Base-by-base conservation (phyloP, 192 early-diverging fungal species). In the Backusella parvicylindrica region DNA sequence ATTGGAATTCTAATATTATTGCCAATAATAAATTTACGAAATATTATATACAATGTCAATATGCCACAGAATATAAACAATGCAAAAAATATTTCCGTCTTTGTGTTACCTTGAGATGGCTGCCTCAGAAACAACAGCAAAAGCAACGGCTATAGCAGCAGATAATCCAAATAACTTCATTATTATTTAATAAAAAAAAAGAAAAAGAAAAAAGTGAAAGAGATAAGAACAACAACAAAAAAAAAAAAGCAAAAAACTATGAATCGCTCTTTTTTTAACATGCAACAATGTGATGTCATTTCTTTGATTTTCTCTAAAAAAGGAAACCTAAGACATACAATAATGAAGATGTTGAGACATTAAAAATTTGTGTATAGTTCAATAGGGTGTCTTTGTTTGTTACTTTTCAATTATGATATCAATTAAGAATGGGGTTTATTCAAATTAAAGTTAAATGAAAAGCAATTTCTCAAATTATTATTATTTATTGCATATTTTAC, bases 1-100 rank as follows among this genome's bases (percentile, higher is more conserved):
- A 95, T 83, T 21, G 78, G 63, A 35, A 90, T 77, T 50, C 89
- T 90, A 65, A 50, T 63, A 13, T 50, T 9, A 18, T n/a, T n/a
- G 43, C n/a, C 43, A 47, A 21, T 6, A 47, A 31, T 43, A 60
- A 49, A 38, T 26, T 50, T 60, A 60, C 53, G 23, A 60, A 28
- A 26, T 21, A 21, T 6, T n/a, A 15, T 35, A 6, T 6, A 56
- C 47, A 70, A 63, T 28, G 23, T 18, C 28, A 68, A 16, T 66
- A 36, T 66, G 16, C 7, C 16, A 35, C 6, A 66, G 9, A 1
- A 60, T 60, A 28, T 23, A 11, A 21, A 23, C 49, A 50, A 8
- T 11, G 11, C 3, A 43, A 8, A 38, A 50, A 21, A 50, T 60
- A 12, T 60, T 6, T 60, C 32, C 53, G 68, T 43, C 12, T 26